These are phyloP conservation scores for Ascodesmis nigricans DNA, from an alignment of 495 filamentous ascomycete genomes.

Conservation along the genomic window DNA sequence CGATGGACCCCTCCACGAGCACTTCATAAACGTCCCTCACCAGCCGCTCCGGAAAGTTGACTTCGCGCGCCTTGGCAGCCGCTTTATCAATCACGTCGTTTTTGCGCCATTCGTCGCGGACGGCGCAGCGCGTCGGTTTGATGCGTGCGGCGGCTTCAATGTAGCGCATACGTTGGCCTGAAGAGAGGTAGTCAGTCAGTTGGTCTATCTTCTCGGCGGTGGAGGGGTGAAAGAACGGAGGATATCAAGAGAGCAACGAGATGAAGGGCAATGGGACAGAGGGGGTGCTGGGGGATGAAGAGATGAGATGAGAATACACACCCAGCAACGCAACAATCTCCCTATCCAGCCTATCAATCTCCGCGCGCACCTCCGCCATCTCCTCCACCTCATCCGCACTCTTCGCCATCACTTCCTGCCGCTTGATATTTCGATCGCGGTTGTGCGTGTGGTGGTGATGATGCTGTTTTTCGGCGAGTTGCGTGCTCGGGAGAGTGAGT, in stretches of 20 bases:
- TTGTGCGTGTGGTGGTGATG: no score
- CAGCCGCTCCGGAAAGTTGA: constrained; percentile 15
- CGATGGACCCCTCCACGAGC: constrained; percentile 20
- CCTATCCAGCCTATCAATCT: constrained; percentile 17
- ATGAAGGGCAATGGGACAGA: not conserved
- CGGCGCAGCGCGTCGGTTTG: constrained; percentile 12
- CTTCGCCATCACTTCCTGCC: no score
- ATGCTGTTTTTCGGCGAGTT: no score
- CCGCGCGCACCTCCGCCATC: constrained; percentile 18
- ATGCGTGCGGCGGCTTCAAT: constrained; percentile 21
- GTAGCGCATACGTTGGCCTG: constrained; percentile 19
- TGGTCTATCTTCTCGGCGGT: not conserved
- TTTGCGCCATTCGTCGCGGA: constrained; percentile 20
- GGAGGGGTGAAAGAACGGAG: not conserved
- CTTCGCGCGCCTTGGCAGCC: constrained; percentile 11
- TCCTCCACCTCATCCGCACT: constrained; percentile 6
- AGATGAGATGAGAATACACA: not conserved
- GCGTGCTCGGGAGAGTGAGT: not conserved
- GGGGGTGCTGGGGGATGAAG: not conserved
- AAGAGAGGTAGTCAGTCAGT: not conserved
- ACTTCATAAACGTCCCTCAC: constrained; percentile 13
- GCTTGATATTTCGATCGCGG: no score
- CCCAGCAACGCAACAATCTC: constrained; percentile 19
- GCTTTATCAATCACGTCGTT: constrained; percentile 18
- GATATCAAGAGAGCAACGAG: not conserved